Conservation (phyloP, 768 basidiomycete species). For the Amanita molliuscula region DNA sequence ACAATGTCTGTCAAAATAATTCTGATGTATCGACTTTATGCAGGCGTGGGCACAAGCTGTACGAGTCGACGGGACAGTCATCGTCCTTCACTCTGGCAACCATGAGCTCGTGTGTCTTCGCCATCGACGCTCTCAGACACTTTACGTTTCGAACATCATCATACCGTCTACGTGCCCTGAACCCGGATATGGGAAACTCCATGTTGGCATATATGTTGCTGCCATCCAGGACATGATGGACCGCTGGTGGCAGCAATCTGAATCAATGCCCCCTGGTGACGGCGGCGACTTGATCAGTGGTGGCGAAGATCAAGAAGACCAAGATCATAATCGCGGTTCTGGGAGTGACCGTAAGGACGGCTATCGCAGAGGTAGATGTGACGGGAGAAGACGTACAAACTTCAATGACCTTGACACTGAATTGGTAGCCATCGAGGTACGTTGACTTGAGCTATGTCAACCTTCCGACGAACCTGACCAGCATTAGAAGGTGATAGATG, state of each 20-base stretch:
- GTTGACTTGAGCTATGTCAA: slow-evolving; percentile 6
- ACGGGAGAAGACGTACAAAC: no score
- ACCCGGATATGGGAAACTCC: slow-evolving; percentile 13
- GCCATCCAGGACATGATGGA: slow-evolving; percentile 13
- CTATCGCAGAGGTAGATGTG: slow-evolving; percentile 1
- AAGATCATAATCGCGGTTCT: slow-evolving; percentile 1
- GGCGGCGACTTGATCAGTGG: background rate
- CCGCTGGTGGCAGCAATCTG: slow-evolving; percentile 7
- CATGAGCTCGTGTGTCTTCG: slow-evolving; percentile 11
- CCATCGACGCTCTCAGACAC: slow-evolving; percentile 12
- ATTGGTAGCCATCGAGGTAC: slow-evolving; percentile 6
- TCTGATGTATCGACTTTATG: slow-evolving; percentile 5
- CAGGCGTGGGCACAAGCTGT: slow-evolving; percentile 13
- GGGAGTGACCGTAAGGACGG: slow-evolving; percentile 5
- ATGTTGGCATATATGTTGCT: slow-evolving; percentile 12
- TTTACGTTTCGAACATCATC: slow-evolving; percentile 11
- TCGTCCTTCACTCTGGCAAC: slow-evolving; percentile 12
- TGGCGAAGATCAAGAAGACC: background rate
- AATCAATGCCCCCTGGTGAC: slow-evolving; percentile 5
- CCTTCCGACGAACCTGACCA: slow-evolving; percentile 5
- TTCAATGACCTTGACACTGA: slow-evolving; percentile 8
- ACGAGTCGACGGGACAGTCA: slow-evolving; percentile 7
- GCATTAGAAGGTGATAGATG: slow-evolving; percentile 4
- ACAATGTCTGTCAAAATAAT: slow-evolving; percentile 6
- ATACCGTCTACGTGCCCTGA: slow-evolving; percentile 8